These are phyloP conservation scores for Penicillium coprophilum DNA, from an alignment of 495 filamentous ascomycete genomes.

Conservation along the genomic window DNA sequence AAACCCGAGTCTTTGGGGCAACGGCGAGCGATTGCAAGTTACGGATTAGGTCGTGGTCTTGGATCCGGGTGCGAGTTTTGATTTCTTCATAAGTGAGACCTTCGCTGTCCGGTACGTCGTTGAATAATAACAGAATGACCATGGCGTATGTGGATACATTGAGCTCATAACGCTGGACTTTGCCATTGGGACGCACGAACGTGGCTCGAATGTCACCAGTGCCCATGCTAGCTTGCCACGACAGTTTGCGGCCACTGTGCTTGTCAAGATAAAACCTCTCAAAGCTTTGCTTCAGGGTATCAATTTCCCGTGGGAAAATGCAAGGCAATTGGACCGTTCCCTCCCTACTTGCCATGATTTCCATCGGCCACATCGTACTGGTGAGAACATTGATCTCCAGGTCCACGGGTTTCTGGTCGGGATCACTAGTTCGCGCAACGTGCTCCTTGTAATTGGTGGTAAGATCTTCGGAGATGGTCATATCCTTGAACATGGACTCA, in stretches of 20 bases:
- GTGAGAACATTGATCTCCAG: conserved; percentile 84
- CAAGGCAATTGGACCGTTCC: conserved; percentile 53
- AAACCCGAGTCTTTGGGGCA: conserved; percentile 77
- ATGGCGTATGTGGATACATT: conserved; percentile 93
- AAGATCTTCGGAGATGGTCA: conserved; percentile 86
- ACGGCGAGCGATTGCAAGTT: conserved; percentile 84
- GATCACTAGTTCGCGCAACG: conserved; percentile 60
- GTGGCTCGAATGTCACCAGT: conserved; percentile 80
- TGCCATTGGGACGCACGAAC: conserved; percentile 71
- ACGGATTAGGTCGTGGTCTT: conserved; percentile 70
- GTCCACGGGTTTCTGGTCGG: conserved; percentile 68
- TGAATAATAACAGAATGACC: conserved; percentile 88
- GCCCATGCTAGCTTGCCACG: conserved; percentile 81
- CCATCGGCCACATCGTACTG: conserved; percentile 90
- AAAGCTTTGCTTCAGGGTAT: conserved; percentile 78
- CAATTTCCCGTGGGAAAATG: conserved; percentile 73
- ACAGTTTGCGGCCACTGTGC: conserved; percentile 81
- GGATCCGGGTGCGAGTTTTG: conserved; percentile 79
- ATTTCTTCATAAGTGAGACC: conserved; percentile 81
- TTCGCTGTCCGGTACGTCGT: conserved; percentile 64
- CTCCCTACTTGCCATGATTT: conserved; percentile 68
- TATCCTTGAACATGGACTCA: conserved; percentile 98
- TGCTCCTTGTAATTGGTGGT: conserved; percentile 70
- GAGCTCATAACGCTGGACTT: conserved; percentile 79
- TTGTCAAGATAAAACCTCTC: conserved; percentile 86